phyloP scores from a whole-genome alignment of 2,329 filamentous ascomycete species.

The Paracoccidioides lutzii region DNA sequence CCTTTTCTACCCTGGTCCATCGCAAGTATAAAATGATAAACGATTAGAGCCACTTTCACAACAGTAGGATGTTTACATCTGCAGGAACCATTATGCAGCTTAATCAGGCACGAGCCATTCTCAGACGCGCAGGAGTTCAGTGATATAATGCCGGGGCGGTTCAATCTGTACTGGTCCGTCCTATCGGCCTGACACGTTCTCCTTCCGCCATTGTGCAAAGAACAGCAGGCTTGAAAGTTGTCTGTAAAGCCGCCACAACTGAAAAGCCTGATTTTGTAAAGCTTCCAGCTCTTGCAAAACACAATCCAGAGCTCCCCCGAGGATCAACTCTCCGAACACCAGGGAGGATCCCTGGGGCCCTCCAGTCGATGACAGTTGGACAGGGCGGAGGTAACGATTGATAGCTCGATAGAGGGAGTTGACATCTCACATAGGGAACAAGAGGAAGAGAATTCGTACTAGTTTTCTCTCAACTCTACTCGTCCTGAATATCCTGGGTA shows the following conservation, averaged over 20 bases:
- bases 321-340: conserved; percentile 1
- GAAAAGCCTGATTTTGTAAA: conserved; percentile 2
- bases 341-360: not conserved
- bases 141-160: conserved; percentile 1
- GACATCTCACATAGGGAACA: not conserved
- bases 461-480: too few species aligned
- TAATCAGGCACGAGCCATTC: conserved; percentile 4
- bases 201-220: conserved; percentile 3
- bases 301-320: not conserved
- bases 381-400: conserved; percentile 2
- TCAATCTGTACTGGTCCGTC: conserved; percentile 1
- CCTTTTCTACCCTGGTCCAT: too few species aligned
- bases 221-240: conserved; percentile 4
- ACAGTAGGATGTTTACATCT: not conserved
- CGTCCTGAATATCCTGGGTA: too few species aligned
- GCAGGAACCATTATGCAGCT: not conserved
- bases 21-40: too few species aligned
- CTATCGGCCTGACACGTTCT: not conserved
- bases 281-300: not conserved
- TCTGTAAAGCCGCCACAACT: conserved; percentile 3
- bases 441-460: too few species aligned
- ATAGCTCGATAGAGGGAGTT: not conserved
- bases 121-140: conserved; percentile 3
- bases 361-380: conserved; percentile 1
- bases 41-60: too few species aligned